Evolutionary conservation across 495 filamentous ascomycete species (phyloP), one percentile per base, ranked within the genome.

Genomic region (Penicillium argentinense): DNA sequence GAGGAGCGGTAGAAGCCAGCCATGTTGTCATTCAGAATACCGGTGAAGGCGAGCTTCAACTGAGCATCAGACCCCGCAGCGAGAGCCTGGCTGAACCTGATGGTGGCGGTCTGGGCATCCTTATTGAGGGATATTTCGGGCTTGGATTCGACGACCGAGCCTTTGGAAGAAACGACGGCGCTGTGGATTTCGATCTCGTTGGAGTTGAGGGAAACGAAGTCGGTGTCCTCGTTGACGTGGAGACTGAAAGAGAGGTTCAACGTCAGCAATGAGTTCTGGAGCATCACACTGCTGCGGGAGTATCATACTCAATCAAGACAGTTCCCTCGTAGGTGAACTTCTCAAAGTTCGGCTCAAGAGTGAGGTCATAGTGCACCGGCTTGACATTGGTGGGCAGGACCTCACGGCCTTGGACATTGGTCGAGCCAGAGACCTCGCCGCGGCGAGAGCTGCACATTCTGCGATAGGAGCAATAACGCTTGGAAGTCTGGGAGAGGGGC

Each of bases 191-290:
- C 82, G 54, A 98, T 75, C 56, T 97, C 87, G 53, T 89, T 72
- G 41, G 87, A 84, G 67, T 98, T 95, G 51, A 98, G 80, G 26
- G 89, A 83, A 59, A 98, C 84, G 18, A 88, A 89, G 53, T 75
- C 89, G 51, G 88, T 87, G 54, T 93, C 87, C 61, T 96, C 89
- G 46, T 77, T 75, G 26, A 97, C 85, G 60, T 96, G 86, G 57
- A 98, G 81, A 54, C 76, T 74, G 61, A 43, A 25, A 48, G 9
- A 41, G n/a, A n/a, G n/a, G n/a, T n/a, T n/a, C n/a, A n/a, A n/a
- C 4, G 33, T 42, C 11, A 39, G n/a, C 22, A 11, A 39, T 50
- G 22, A 47, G 46, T 28, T 42, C 37, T 37, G 7, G 25, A n/a
- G n/a, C n/a, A n/a, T n/a, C n/a, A n/a, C n/a, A n/a, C n/a, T 27